Evolutionary conservation across 768 basidiomycete genomes (phyloP), one percentile per base, ranked within the genome.

Genomic region (Rhodotorula diobovata): DNA sequence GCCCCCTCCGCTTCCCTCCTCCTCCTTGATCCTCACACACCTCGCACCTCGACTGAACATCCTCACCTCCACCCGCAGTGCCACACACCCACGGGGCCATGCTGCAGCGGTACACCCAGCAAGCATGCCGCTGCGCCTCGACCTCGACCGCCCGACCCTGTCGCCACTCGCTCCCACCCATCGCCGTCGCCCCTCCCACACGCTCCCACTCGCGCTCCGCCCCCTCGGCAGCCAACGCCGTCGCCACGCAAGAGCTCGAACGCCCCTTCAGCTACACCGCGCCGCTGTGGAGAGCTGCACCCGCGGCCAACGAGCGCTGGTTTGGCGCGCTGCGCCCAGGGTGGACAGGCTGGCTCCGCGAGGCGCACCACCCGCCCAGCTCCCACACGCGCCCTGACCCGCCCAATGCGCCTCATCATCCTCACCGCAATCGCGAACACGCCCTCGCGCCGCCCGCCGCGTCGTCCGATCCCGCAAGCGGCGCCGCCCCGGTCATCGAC

Each of bases 121-220:
- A 6, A 34, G 71, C 71, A 4, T 72, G 71, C 50, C 63, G 59
- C 43, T 72, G 71, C 55, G 35, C 67, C 3, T 72, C 71, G 30
- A 72, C 67, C 23, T 72, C 71, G 39, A 48, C 51, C 25, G 67
- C 71, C 1, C 45, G 34, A 0, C 71, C 71, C 2, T 72, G 71
- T 39, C 56, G 50, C 35, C 71, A 72, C 58, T 48, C 45, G 48
- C 41, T 43, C 41, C 41, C 41, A 12, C 12, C 41, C 41, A 43
- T 43, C 41, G 41, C 18, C 41, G 8, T 18, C 41, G n/a, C 4
- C 46, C 37, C 5, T 4, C 45, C 11, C 43, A 43, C 43, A 10
- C 34, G 50, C 23, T n/a, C 30, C 25, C 14, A 43, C 28, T n/a
- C 35, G 37, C 9, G 2, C 25, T 28, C 56, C 9, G 28, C n/a